Evolutionary conservation across 2,329 filamentous ascomycete genomes (phyloP).

Genomic region (Talaromyces sp.): DNA sequence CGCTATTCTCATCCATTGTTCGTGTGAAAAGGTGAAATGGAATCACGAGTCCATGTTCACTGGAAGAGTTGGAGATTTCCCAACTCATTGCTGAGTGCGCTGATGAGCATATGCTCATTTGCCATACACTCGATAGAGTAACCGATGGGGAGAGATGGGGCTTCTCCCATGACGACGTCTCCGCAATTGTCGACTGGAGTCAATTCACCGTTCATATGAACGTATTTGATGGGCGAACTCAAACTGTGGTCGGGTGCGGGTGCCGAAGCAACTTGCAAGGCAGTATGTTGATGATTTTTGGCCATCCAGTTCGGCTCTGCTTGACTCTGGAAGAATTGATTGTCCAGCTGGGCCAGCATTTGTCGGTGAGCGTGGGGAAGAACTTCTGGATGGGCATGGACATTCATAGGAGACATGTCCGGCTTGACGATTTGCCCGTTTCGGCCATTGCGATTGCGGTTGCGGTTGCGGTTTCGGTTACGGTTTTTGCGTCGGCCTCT

Average conservation of each 20-base stretch:
- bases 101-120: constrained; percentile 12
- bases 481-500: constrained; percentile 1
- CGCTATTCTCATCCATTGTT: constrained; percentile 13
- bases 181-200: constrained; percentile 15
- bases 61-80: neutral
- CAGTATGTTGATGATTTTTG: neutral
- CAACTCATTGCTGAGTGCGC: constrained; percentile 7
- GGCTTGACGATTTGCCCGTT: neutral
- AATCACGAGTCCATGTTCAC: constrained; percentile 18
- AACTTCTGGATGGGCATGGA: constrained; percentile 1
- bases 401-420: neutral
- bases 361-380: neutral
- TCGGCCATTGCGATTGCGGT: neutral
- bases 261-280: constrained; percentile 12
- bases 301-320: neutral
- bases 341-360: neutral
- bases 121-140: neutral
- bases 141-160: constrained; percentile 1
- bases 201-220: constrained; percentile 8
- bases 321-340: neutral
- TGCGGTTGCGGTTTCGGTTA: constrained; percentile 10
- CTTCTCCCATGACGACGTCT: constrained; percentile 19
- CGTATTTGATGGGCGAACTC: constrained; percentile 8
- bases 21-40: neutral
- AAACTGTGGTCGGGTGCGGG: neutral